A percentile compares a stretch with the other conserved stretches of the same genome.
These are phyloP conservation scores for Mercurialis annua DNA, from an alignment of 345 rosid species.

Conservation along the genomic window DNA sequence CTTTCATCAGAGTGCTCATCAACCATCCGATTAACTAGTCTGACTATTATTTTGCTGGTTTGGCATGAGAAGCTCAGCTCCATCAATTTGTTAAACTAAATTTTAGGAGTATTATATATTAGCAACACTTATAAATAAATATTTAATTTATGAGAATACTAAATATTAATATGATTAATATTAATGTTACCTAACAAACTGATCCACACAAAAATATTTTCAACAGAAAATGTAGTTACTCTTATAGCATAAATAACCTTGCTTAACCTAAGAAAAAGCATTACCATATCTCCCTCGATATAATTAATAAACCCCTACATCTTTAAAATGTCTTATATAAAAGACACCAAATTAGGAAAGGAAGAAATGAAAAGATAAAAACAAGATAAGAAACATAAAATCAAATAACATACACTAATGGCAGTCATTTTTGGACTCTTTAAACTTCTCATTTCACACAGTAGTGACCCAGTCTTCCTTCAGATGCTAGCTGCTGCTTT, in stretches of 20 bases:
- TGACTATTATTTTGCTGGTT: too few species aligned
- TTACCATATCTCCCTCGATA: slow-evolving; percentile 35
- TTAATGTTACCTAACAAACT: not conserved
- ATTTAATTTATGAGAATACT: not conserved
- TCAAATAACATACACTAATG: slow-evolving; percentile 22
- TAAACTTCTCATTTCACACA: slow-evolving; percentile 28
- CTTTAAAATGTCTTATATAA: slow-evolving; percentile 24
- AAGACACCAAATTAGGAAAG: slow-evolving; percentile 24
- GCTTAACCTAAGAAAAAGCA: slow-evolving; percentile 5
- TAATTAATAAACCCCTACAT: slow-evolving; percentile 36
- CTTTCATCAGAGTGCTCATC: too few species aligned
- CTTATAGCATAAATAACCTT: too few species aligned
- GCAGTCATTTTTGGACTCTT: slow-evolving; percentile 36
- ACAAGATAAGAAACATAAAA: slow-evolving; percentile 13
- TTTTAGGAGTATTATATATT: not conserved
- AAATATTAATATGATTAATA: not conserved
- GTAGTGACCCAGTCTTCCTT: not conserved
- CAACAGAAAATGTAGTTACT: too few species aligned
- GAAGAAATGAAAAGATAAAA: too few species aligned
- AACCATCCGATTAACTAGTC: too few species aligned
- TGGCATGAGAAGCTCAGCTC: too few species aligned
- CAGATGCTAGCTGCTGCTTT: not conserved
- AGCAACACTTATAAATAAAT: not conserved
- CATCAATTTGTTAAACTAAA: not conserved
- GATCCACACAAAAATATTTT: too few species aligned